Conservation (phyloP, 2,329 filamentous ascomycete species). For the Fusarium chuoi region DNA sequence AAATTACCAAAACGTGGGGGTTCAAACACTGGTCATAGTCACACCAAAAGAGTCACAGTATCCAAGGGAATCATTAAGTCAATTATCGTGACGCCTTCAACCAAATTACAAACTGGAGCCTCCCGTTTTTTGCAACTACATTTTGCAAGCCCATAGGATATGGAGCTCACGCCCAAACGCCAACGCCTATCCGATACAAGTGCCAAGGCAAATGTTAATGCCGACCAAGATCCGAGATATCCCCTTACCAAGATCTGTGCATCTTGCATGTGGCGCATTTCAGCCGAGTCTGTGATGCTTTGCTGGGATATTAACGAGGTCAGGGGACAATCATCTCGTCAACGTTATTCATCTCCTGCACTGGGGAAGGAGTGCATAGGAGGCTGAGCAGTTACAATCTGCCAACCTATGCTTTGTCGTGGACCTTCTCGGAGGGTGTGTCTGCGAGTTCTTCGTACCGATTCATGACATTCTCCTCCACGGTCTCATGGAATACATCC, state of each 20-base stretch:
- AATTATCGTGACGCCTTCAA: slow-evolving; percentile 4
- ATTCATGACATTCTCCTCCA: slow-evolving; percentile 60
- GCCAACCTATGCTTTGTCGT: slow-evolving; percentile 27
- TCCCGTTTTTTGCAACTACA: not conserved
- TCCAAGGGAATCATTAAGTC: slow-evolving; percentile 12
- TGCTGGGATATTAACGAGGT: not conserved
- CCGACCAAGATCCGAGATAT: slow-evolving; percentile 45
- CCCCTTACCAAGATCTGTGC: slow-evolving; percentile 35
- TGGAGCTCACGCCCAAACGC: slow-evolving; percentile 5
- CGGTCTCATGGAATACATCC: slow-evolving; percentile 64
- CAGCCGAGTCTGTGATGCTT: slow-evolving; percentile 1
- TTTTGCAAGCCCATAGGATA: not conserved
- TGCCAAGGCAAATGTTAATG: slow-evolving; percentile 29
- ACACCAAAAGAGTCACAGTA: not conserved
- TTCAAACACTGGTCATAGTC: not conserved
- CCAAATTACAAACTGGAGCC: not conserved
- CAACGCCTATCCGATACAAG: slow-evolving; percentile 17
- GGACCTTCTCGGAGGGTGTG: slow-evolving; percentile 24
- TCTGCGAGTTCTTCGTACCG: slow-evolving; percentile 56
- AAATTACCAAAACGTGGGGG: slow-evolving; percentile 12
- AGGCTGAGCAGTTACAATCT: slow-evolving; percentile 1
- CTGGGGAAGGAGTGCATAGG: not conserved
- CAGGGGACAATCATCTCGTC: not conserved
- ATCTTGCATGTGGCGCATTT: slow-evolving; percentile 23
- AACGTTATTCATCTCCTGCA: not conserved